phyloP scores from a whole-genome alignment of 2,329 filamentous ascomycete species.

The Aspergillus hiratsukae region DNA sequence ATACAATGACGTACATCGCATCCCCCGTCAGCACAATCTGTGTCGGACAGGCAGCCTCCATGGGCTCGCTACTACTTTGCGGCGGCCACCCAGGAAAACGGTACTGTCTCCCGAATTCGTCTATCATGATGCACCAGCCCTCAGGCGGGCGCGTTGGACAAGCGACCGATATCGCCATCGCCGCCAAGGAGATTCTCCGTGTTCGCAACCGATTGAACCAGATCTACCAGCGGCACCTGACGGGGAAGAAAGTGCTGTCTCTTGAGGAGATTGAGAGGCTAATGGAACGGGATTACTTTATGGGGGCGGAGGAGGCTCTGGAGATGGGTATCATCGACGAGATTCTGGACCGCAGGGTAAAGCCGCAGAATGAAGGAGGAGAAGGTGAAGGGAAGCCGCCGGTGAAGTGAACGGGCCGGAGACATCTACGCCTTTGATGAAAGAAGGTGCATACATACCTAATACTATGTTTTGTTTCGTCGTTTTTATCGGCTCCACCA shows the following conservation, averaged over 20 bases:
- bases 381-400: slow-evolving; percentile 22
- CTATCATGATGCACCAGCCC: slow-evolving; percentile 97
- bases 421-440: background rate
- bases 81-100: slow-evolving; percentile 81
- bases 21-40: slow-evolving; percentile 93
- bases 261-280: slow-evolving; percentile 83
- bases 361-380: slow-evolving; percentile 22
- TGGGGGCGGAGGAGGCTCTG: slow-evolving; percentile 81
- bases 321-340: slow-evolving; percentile 90
- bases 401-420: slow-evolving; percentile 6
- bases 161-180: slow-evolving; percentile 83
- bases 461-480: slow-evolving; percentile 3
- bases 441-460: slow-evolving; percentile 4
- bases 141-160: slow-evolving; percentile 68
- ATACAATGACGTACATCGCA: slow-evolving; percentile 96
- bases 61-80: slow-evolving; percentile 84
- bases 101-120: slow-evolving; percentile 85
- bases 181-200: slow-evolving; percentile 91
- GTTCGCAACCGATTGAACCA: slow-evolving; percentile 80
- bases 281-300: slow-evolving; percentile 96
- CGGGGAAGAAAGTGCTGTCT: slow-evolving; percentile 60
- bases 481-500: too few species aligned
- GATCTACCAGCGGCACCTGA: slow-evolving; percentile 85
- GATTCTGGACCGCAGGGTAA: slow-evolving; percentile 57
- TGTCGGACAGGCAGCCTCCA: slow-evolving; percentile 87